A percentile compares a stretch with the other conserved stretches of the same genome.
Conservation (phyloP, 2,329 filamentous ascomycete species). For the Colletotrichum zoysiae region DNA sequence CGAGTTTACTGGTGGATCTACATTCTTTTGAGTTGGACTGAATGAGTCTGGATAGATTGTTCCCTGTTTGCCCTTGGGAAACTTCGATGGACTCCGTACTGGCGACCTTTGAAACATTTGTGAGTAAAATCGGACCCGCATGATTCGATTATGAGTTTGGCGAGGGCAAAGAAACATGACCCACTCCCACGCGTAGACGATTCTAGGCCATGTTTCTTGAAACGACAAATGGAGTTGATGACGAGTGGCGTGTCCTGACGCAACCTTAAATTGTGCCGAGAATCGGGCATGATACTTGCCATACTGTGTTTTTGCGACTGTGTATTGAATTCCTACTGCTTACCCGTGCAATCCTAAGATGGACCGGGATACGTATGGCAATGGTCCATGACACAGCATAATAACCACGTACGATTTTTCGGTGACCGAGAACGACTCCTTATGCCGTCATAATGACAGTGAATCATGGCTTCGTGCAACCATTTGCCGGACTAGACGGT, state of each 20-base stretch:
- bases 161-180: background rate
- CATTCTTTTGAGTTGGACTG: background rate
- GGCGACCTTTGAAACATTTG: background rate
- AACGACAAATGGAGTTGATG: background rate
- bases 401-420: background rate
- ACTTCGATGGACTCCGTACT: background rate
- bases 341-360: too few relatives aligned
- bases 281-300: too few relatives aligned
- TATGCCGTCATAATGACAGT: constrained; percentile 1
- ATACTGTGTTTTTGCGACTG: too few relatives aligned
- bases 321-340: too few relatives aligned
- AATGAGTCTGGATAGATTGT: background rate
- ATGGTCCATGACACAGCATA: background rate
- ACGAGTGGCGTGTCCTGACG: background rate
- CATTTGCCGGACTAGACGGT: background rate
- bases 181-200: background rate
- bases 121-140: background rate
- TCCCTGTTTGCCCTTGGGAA: too few relatives aligned
- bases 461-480: background rate
- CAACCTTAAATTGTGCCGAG: background rate
- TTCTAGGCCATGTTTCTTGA: background rate
- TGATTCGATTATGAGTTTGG: background rate
- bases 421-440: background rate
- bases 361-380: too few relatives aligned
- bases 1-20: background rate